These are phyloP conservation scores for Ceratobasidium sp. DNA, from an alignment of 1,284 basidiomycete species.

Conservation along the genomic window DNA sequence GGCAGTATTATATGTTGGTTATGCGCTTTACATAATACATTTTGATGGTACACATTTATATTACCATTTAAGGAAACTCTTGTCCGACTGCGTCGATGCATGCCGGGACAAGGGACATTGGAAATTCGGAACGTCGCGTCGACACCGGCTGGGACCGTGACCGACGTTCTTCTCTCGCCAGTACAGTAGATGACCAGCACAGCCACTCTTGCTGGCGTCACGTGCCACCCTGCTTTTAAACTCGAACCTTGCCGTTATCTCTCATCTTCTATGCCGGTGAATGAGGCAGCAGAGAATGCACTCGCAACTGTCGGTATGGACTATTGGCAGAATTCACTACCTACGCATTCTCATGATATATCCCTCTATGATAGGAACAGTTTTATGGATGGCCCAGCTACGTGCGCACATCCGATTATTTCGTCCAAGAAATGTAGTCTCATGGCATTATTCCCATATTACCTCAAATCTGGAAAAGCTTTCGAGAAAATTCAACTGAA, in stretches of 20 bases:
- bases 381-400: conserved; percentile 61
- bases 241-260: background rate
- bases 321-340: background rate
- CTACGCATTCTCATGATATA: too few species aligned
- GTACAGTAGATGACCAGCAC: background rate
- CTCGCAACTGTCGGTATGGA: too few species aligned
- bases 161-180: background rate
- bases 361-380: background rate
- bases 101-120: background rate
- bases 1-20: too few species aligned
- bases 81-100: background rate
- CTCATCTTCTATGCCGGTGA: background rate
- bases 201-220: background rate
- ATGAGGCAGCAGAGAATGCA: too few species aligned
- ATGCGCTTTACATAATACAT: conserved; percentile 36
- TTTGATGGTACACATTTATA: background rate
- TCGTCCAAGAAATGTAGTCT: background rate
- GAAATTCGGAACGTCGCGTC: conserved; percentile 13
- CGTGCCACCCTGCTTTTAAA: background rate
- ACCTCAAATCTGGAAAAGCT: conserved; percentile 70
- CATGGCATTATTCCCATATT: background rate
- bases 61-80: background rate
- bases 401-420: too few species aligned
- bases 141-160: background rate
- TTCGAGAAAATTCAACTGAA: conserved; percentile 73